Percentiles rank a stretch among this genome's conserved stretches.
Conservation (phyloP, 345 rosid genomes). For the Gossypium raimondii region DNA sequence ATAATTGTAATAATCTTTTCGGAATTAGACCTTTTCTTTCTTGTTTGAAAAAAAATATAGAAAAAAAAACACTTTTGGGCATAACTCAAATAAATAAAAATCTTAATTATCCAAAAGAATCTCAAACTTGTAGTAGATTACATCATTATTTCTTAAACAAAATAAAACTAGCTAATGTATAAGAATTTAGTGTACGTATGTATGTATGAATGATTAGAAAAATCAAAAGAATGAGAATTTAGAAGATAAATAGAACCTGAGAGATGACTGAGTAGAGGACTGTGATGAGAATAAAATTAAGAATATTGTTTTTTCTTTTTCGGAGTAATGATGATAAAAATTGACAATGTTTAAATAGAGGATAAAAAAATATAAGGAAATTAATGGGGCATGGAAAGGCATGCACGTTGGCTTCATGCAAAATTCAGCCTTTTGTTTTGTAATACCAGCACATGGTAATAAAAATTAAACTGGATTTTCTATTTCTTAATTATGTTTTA, state of each 20-base stretch:
- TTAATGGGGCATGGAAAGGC: background rate
- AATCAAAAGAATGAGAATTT: background rate
- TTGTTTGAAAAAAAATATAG: no score
- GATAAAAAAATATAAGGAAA: background rate
- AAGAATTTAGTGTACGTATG: no score
- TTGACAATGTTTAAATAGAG: background rate
- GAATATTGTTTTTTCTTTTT: background rate
- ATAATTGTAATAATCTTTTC: no score
- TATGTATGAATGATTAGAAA: background rate
- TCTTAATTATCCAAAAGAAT: no score
- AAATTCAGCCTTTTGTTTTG: background rate
- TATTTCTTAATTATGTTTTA: background rate
- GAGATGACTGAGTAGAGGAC: background rate
- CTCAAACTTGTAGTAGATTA: no score
- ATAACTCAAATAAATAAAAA: no score
- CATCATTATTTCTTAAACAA: no score
- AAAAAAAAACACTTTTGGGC: no score
- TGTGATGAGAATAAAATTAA: no score
- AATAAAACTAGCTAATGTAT: no score
- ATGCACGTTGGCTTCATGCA: conserved; percentile 6
- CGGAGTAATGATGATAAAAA: background rate
- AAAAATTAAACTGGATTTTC: background rate
- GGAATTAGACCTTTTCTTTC: no score
- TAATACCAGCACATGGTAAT: background rate
- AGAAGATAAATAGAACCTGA: background rate